Base-by-base conservation (phyloP, 768 basidiomycete species). In the Pholiota microspora region DNA sequence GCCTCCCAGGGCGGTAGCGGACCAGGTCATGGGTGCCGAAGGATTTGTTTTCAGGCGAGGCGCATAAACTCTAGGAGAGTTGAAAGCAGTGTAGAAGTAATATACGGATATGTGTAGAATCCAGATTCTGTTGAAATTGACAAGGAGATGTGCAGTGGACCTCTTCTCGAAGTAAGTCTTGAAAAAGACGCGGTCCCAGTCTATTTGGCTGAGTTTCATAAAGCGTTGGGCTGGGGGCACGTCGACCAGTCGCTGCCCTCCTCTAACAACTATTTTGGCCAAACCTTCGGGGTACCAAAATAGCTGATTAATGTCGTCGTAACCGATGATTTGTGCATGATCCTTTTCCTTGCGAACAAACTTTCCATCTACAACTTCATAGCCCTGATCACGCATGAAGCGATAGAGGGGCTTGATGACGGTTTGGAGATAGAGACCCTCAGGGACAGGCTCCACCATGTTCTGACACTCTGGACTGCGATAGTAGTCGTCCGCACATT, bases 221-320 rank as follows among this genome's bases (percentile, higher is more conserved):
- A 92, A 99, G 13, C 97, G 89, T 69, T 98, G 92, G 1, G 94
- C 81, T 7, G 96, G 94, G 7, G 95, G 79, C 13, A 92, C 78
- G 67, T 98, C 96, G 51, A 98, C 86, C 35, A 99, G 83, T 49
- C 94, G 94, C 49, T 89, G 88, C 92, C 89, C 91, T 69, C 98
- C 94, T 31, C 76, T 79, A 27, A 98, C 80, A 12, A 94, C 85
- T 61, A 99, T 98, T 62, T 92, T 88, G 0, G 92, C 89, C 50
- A 99, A 81, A 48, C 97, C 97, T 69, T 99, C 97, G 2, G 97
- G 97, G 69, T 98, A 99, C 97, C 97, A 99, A 74, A 99, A 99
- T 21, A 98, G 77, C 66, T 99, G 97, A 69, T 99, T 99, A 74
- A 99, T 92, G 69, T 99, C 97, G 69, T 99, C 97, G 68, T 99